Conservation (phyloP, 176 grass and related monocot species). For the Raddia distichophylla region DNA sequence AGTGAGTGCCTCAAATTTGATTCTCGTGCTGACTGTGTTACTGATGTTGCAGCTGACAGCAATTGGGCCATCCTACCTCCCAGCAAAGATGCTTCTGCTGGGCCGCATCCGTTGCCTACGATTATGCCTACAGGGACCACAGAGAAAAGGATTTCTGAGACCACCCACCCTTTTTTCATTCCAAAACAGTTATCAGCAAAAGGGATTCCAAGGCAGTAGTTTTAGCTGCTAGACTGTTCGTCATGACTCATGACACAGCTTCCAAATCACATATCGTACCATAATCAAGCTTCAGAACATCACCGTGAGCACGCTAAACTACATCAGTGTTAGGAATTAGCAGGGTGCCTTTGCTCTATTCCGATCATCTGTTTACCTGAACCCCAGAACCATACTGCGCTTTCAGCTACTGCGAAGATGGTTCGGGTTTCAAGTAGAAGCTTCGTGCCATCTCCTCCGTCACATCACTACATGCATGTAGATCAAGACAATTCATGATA, state of each 20-base stretch:
- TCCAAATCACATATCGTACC: neutral
- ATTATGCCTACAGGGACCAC: neutral
- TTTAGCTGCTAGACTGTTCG: neutral
- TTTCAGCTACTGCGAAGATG: constrained; percentile 34
- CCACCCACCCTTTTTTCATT: neutral
- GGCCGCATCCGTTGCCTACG: neutral
- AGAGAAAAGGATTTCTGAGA: neutral
- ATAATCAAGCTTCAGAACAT: constrained; percentile 2
- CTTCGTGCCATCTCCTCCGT: constrained; percentile 52
- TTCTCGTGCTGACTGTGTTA: too few species aligned
- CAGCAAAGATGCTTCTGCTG: neutral
- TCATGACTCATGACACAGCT: neutral
- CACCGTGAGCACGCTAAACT: neutral
- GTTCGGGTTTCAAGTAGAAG: constrained; percentile 46
- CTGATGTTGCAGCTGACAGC: neutral
- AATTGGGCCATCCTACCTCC: neutral
- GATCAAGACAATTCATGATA: neutral
- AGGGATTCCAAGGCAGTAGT: neutral
- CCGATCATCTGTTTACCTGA: neutral
- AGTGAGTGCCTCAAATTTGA: neutral
- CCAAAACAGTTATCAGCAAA: neutral
- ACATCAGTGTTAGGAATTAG: neutral
- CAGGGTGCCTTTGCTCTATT: neutral
- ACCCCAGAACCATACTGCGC: neutral
- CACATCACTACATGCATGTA: constrained; percentile 39